phyloP scores from a whole-genome alignment of 768 basidiomycete species.

The Pleurotus tuoliensis region DNA sequence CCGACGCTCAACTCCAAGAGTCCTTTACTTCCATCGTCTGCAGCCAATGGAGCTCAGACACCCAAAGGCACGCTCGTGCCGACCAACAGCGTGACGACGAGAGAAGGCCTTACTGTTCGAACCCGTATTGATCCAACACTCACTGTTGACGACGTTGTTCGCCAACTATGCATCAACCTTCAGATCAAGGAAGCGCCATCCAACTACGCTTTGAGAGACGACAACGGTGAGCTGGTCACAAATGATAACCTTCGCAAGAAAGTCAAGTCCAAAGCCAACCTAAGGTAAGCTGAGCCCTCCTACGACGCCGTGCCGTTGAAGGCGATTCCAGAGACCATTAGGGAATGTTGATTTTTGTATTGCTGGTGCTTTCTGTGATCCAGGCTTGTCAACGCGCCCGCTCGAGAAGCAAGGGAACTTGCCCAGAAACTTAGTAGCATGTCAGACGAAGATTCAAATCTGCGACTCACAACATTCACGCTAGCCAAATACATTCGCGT shows the following conservation, averaged over 20 bases:
- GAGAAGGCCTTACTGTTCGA: slow-evolving; percentile 70
- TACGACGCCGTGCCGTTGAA: neutral
- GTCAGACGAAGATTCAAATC: slow-evolving; percentile 44
- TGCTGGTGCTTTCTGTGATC: slow-evolving; percentile 5
- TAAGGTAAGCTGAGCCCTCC: slow-evolving; percentile 52
- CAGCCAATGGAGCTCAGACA: slow-evolving; percentile 31
- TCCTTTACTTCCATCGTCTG: slow-evolving; percentile 24
- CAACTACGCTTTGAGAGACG: slow-evolving; percentile 77
- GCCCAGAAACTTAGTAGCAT: slow-evolving; percentile 60
- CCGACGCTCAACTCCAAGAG: slow-evolving; percentile 19
- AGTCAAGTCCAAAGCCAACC: slow-evolving; percentile 71
- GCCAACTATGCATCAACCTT: slow-evolving; percentile 77
- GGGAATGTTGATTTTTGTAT: slow-evolving; percentile 4
- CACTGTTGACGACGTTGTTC: slow-evolving; percentile 80
- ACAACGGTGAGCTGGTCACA: slow-evolving; percentile 79
- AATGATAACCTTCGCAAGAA: slow-evolving; percentile 82
- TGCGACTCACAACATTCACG: slow-evolving; percentile 70
- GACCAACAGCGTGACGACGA: slow-evolving; percentile 80
- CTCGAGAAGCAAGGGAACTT: slow-evolving; percentile 74
- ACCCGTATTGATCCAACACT: slow-evolving; percentile 83
- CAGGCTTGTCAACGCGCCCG: slow-evolving; percentile 78
- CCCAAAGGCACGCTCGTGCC: slow-evolving; percentile 51
- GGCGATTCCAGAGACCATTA: neutral
- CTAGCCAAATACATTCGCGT: slow-evolving; percentile 80
- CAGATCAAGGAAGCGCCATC: slow-evolving; percentile 71